A percentile compares a stretch with the other conserved stretches of the same genome.
Conservation (phyloP, 2,329 filamentous ascomycete genomes). For the Xylariaceae sp. region DNA sequence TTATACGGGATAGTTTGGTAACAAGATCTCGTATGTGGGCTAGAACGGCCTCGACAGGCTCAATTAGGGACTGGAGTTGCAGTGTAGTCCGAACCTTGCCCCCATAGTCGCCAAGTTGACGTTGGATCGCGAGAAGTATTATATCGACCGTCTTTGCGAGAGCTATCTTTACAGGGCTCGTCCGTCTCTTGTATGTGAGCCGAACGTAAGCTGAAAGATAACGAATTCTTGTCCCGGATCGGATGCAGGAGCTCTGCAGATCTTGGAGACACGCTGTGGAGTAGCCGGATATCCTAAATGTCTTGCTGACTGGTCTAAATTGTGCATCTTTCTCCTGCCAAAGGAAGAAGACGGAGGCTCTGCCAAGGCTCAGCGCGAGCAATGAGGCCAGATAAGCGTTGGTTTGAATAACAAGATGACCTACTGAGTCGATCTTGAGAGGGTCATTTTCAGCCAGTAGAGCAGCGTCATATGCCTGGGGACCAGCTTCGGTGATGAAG, state of each 20-base stretch:
- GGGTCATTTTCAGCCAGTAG: constrained; percentile 41
- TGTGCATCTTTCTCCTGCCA: constrained; percentile 50
- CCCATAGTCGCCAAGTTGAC: constrained; percentile 43
- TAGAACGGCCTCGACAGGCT: constrained; percentile 46
- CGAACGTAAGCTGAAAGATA: constrained; percentile 46
- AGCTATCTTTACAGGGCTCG: constrained; percentile 47
- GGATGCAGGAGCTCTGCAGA: constrained; percentile 43
- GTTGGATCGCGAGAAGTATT: constrained; percentile 47
- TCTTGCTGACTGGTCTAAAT: constrained; percentile 48
- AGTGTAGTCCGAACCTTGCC: constrained; percentile 45
- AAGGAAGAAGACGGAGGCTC: constrained; percentile 66
- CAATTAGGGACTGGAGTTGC: constrained; percentile 48
- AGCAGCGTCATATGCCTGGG: constrained; percentile 62
- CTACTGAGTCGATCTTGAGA: constrained; percentile 35
- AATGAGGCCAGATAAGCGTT: constrained; percentile 54
- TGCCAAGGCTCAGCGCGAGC: constrained; percentile 63
- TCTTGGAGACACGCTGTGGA: constrained; percentile 46
- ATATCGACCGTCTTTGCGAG: constrained; percentile 48
- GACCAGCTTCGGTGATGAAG: constrained; percentile 67
- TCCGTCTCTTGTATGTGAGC: constrained; percentile 40
- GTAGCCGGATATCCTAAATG: constrained; percentile 54
- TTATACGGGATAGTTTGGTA: constrained; percentile 40
- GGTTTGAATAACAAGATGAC: constrained; percentile 43
- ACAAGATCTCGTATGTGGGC: constrained; percentile 50
- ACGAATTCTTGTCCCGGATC: constrained; percentile 45